Conservation (phyloP, 371 early-diverging fungal species). For the Zopfochytrium polystomum region DNA sequence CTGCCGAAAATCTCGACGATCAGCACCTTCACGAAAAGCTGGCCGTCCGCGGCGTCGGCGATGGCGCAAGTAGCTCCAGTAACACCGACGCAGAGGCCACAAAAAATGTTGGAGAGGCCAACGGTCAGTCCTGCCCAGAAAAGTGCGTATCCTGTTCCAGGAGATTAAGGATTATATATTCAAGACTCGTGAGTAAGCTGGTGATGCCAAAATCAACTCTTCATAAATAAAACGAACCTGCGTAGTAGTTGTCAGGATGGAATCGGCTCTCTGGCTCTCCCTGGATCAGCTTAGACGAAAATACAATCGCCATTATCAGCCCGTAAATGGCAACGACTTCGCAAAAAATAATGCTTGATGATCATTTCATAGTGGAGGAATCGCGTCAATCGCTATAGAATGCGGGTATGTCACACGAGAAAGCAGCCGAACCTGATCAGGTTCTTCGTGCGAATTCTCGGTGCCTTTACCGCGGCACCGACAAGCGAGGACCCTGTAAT, state of each 20-base stretch:
- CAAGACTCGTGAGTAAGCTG: background rate
- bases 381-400: background rate
- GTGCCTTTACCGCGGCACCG: conserved; percentile 89
- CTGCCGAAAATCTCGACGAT: conserved; percentile 97
- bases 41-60: conserved; percentile 93
- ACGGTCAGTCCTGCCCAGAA: conserved; percentile 97
- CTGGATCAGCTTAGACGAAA: conserved; percentile 74
- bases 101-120: conserved; percentile 88
- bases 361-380: background rate
- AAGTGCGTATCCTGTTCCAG: conserved; percentile 75
- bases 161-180: conserved; percentile 50
- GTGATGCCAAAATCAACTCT: background rate
- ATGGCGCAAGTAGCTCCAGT: conserved; percentile 91
- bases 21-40: conserved; percentile 91
- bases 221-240: conserved; percentile 19
- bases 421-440: conserved; percentile 65
- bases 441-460: conserved; percentile 94
- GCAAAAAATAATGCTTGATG: conserved; percentile 86
- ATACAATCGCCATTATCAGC: conserved; percentile 95
- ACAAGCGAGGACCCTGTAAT: conserved; percentile 86
- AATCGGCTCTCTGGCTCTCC: conserved; percentile 37
- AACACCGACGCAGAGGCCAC: conserved; percentile 93
- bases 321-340: conserved; percentile 99
- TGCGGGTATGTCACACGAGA: background rate
- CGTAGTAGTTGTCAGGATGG: conserved; percentile 18